Conservation (phyloP, 1,139 yeast species). For the Blastobotrys proliferans region DNA sequence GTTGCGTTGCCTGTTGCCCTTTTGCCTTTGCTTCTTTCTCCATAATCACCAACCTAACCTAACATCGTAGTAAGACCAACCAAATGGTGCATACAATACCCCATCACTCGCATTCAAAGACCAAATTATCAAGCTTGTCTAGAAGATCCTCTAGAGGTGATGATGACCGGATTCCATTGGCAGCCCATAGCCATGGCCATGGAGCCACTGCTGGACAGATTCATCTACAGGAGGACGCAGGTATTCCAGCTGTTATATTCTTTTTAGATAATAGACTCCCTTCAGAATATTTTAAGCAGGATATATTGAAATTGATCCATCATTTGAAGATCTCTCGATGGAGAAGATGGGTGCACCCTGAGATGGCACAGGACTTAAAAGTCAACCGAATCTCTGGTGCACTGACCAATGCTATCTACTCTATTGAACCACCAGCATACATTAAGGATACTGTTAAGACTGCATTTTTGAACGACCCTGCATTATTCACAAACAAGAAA, state of each 20-base stretch:
- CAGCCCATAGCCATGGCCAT: background rate
- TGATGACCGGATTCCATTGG: too few relatives aligned
- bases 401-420: constrained; percentile 83
- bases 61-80: too few relatives aligned
- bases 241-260: constrained; percentile 23
- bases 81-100: too few relatives aligned
- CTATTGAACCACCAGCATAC: constrained; percentile 43
- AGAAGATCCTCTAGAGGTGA: too few relatives aligned
- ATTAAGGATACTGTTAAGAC: constrained; percentile 29
- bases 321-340: constrained; percentile 70
- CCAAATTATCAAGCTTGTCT: too few relatives aligned
- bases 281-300: constrained; percentile 77
- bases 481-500: constrained; percentile 14
- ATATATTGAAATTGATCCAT: constrained; percentile 62
- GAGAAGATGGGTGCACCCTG: constrained; percentile 44
- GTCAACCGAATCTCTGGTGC: constrained; percentile 82
- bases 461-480: constrained; percentile 17
- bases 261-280: constrained; percentile 71
- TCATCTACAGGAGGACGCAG: too few relatives aligned
- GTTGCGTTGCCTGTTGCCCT: too few relatives aligned
- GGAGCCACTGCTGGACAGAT: too few relatives aligned
- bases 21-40: too few relatives aligned
- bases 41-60: too few relatives aligned
- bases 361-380: constrained; percentile 41
- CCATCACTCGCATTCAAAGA: too few relatives aligned